Evolutionary conservation across 2,329 filamentous ascomycete genomes (phyloP).

Genomic region (Cyanodermella asteris): DNA sequence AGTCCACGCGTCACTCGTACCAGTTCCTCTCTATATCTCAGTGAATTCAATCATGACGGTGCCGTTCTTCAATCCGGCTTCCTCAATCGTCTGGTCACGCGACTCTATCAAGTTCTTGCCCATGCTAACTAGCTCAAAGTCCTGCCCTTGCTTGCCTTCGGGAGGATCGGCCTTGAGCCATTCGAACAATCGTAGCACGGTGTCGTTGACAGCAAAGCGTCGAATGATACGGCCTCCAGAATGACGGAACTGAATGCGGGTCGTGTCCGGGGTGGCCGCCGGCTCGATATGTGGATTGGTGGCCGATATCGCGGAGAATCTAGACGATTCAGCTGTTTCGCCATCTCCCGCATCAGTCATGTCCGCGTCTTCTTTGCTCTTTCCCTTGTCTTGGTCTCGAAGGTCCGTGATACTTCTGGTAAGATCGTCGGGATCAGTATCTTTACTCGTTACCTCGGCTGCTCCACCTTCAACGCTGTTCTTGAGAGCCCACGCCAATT

Average conservation of each 20-base stretch:
- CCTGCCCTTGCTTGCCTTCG: slow-evolving; percentile 52
- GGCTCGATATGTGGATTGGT: slow-evolving; percentile 61
- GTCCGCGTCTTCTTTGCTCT: slow-evolving; percentile 7
- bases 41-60: slow-evolving; percentile 90
- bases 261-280: slow-evolving; percentile 45
- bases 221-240: slow-evolving; percentile 68
- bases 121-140: slow-evolving; percentile 78
- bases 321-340: slow-evolving; percentile 13
- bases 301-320: slow-evolving; percentile 51
- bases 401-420: slow-evolving; percentile 39
- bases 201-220: slow-evolving; percentile 56
- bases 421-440: slow-evolving; percentile 68
- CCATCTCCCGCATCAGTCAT: slow-evolving; percentile 13
- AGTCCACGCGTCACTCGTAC: too few relatives aligned
- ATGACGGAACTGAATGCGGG: slow-evolving; percentile 81
- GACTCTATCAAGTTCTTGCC: slow-evolving; percentile 64
- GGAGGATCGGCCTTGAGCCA: slow-evolving; percentile 83
- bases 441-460: slow-evolving; percentile 21
- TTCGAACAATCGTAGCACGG: slow-evolving; percentile 70
- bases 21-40: too few relatives aligned
- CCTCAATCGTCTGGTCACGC: slow-evolving; percentile 52
- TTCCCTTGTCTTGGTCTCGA: slow-evolving; percentile 10
- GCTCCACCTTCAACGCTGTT: slow-evolving; percentile 51
- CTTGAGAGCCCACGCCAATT: slow-evolving; percentile 81
- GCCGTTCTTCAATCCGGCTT: slow-evolving; percentile 72